phyloP scores from a whole-genome alignment of 805 yeast genomes.

The Brettanomyces anomalus region DNA sequence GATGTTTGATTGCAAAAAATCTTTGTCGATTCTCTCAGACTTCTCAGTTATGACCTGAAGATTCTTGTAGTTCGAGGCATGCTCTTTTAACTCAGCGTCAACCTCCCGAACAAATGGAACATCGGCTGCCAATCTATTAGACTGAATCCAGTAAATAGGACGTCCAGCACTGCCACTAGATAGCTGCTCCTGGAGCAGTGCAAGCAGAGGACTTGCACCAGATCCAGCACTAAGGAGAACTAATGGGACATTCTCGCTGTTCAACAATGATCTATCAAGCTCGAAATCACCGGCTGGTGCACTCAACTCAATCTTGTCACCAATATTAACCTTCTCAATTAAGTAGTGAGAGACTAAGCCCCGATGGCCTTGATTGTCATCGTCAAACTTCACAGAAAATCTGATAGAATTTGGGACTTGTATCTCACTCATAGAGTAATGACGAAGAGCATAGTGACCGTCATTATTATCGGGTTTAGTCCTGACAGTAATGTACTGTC shows the following conservation, averaged over 20 bases:
- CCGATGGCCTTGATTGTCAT: constrained; percentile 32
- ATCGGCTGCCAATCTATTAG: constrained; percentile 18
- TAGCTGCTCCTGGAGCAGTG: constrained; percentile 27
- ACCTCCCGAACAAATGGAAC: constrained; percentile 10
- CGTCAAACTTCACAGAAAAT: constrained; percentile 40
- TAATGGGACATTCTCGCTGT: constrained; percentile 21
- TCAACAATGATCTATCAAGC: constrained; percentile 4
- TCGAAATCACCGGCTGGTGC: constrained; percentile 53
- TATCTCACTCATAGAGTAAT: constrained; percentile 35
- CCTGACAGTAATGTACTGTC: constrained; percentile 36
- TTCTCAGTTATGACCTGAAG: constrained; percentile 5
- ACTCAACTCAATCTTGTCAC: constrained; percentile 39
- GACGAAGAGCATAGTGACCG: constrained; percentile 47
- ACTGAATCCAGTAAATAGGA: constrained; percentile 27
- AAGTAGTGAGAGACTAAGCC: constrained; percentile 34
- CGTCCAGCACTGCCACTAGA: constrained; percentile 23
- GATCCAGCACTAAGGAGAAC: constrained; percentile 53
- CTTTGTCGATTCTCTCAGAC: constrained; percentile 2
- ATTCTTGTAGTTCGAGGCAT: constrained; percentile 3
- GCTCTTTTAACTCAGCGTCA: constrained; percentile 2
- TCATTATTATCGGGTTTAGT: constrained; percentile 28
- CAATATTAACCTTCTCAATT: constrained; percentile 22
- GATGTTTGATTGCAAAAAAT: constrained; percentile 10
- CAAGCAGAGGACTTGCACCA: constrained; percentile 57
- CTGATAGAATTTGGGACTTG: constrained; percentile 28